phyloP scores from a whole-genome alignment of 2,329 filamentous ascomycete genomes.

The Penicillium brevicompactum region DNA sequence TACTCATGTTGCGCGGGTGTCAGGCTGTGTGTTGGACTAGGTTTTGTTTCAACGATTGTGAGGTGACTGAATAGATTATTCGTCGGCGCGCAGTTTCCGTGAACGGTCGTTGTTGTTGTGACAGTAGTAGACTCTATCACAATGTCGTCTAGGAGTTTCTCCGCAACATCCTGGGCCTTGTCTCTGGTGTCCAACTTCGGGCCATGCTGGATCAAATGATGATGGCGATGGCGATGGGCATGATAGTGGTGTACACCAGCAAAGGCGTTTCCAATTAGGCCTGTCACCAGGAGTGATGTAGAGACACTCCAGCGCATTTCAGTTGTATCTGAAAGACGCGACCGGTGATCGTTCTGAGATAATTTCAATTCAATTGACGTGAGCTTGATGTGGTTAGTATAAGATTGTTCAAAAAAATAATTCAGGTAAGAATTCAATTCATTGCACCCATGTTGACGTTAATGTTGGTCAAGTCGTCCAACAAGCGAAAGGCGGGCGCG shows the following conservation, averaged over 20 bases:
- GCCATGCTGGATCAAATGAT: slow-evolving; percentile 3
- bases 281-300: slow-evolving; percentile 26
- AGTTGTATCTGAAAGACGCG: not conserved
- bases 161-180: not conserved
- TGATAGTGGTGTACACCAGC: slow-evolving; percentile 33
- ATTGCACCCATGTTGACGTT: slow-evolving; percentile 1
- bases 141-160: slow-evolving; percentile 5
- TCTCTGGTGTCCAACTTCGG: slow-evolving; percentile 3
- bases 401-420: not conserved
- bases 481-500: not conserved
- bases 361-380: not conserved
- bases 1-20: not conserved
- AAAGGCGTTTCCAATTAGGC: slow-evolving; percentile 25
- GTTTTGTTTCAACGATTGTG: not conserved
- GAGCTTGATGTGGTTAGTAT: not conserved
- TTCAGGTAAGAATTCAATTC: not conserved
- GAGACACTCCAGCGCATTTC: slow-evolving; percentile 36
- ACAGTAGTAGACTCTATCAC: slow-evolving; percentile 18
- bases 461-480: not conserved
- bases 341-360: no score
- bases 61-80: not conserved
- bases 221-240: slow-evolving; percentile 16
- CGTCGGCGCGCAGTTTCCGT: slow-evolving; percentile 10
- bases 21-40: not conserved
- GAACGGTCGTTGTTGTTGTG: slow-evolving; percentile 17